These are phyloP conservation scores for Fusarium poae DNA, from an alignment of 2,329 filamentous ascomycete species.

Conservation along the genomic window DNA sequence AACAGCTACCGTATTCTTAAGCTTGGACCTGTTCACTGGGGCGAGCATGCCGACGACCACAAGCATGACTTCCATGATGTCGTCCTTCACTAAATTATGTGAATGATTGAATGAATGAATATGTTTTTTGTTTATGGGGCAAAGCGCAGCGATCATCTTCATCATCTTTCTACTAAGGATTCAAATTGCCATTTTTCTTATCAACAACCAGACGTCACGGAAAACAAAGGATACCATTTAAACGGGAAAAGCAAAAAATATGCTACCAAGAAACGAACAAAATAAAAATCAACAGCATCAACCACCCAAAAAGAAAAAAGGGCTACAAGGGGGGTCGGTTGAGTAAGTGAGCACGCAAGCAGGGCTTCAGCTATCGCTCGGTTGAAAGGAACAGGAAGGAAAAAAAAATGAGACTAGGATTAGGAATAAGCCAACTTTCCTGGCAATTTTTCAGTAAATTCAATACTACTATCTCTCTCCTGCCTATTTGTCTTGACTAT, in stretches of 20 bases:
- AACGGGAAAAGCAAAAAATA: slow-evolving; percentile 3
- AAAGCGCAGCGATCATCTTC: slow-evolving; percentile 38
- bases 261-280: background rate
- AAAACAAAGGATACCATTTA: slow-evolving; percentile 13
- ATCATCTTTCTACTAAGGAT: slow-evolving; percentile 9
- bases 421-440: slow-evolving; percentile 38
- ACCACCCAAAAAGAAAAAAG: background rate
- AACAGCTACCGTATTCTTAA: slow-evolving; percentile 68
- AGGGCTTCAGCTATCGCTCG: slow-evolving; percentile 40
- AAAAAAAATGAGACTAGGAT: slow-evolving; percentile 42
- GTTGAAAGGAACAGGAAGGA: slow-evolving; percentile 44
- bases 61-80: slow-evolving; percentile 69
- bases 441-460: slow-evolving; percentile 18
- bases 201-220: slow-evolving; percentile 2
- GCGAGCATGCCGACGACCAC: slow-evolving; percentile 69
- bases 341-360: slow-evolving; percentile 6
- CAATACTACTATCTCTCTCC: slow-evolving; percentile 6
- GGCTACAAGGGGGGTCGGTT: slow-evolving; percentile 22
- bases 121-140: slow-evolving; percentile 9
- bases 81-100: slow-evolving; percentile 54
- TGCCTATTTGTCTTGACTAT: background rate
- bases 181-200: slow-evolving; percentile 8
- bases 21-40: slow-evolving; percentile 74
- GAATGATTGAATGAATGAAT: slow-evolving; percentile 15
- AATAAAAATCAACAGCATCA: slow-evolving; percentile 1